Percentiles rank a stretch among this genome's conserved stretches.
Conservation (phyloP, 441 rosid species). For the Erysimum pusillum region DNA sequence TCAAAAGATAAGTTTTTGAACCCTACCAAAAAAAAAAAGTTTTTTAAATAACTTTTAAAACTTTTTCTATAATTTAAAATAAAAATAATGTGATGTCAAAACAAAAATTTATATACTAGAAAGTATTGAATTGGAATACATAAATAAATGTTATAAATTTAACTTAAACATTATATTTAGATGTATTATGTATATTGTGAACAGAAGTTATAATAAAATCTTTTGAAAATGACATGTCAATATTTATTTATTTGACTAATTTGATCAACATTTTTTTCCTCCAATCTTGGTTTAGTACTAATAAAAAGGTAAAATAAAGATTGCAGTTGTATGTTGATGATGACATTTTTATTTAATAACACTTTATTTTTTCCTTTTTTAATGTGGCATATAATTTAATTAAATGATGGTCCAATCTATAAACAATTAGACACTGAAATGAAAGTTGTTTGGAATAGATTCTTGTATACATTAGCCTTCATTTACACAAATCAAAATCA, state of each 20-base stretch:
- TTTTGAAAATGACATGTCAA: conserved; percentile 25
- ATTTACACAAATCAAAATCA: conserved; percentile 44
- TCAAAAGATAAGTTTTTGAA: background rate
- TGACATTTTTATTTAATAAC: conserved; percentile 24
- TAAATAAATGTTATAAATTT: background rate
- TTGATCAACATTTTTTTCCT: background rate
- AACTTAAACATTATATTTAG: background rate
- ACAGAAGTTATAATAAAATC: background rate
- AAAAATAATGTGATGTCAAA: background rate
- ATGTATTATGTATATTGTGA: background rate
- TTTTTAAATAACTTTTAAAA: background rate
- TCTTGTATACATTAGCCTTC: conserved; percentile 13
- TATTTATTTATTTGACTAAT: background rate
- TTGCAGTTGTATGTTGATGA: conserved; percentile 31
- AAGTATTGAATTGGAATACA: background rate
- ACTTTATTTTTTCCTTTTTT: background rate
- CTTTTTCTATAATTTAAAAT: background rate
- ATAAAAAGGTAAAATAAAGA: conserved; percentile 16
- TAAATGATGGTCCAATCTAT: too few relatives aligned
- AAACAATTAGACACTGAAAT: background rate
- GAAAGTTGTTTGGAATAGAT: background rate
- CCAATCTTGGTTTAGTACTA: conserved; percentile 11
- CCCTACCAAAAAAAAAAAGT: background rate
- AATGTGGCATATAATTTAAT: background rate
- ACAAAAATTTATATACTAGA: background rate